Base-by-base conservation (phyloP, 2,329 filamentous ascomycete genomes). In the Neospermospora avenae region DNA sequence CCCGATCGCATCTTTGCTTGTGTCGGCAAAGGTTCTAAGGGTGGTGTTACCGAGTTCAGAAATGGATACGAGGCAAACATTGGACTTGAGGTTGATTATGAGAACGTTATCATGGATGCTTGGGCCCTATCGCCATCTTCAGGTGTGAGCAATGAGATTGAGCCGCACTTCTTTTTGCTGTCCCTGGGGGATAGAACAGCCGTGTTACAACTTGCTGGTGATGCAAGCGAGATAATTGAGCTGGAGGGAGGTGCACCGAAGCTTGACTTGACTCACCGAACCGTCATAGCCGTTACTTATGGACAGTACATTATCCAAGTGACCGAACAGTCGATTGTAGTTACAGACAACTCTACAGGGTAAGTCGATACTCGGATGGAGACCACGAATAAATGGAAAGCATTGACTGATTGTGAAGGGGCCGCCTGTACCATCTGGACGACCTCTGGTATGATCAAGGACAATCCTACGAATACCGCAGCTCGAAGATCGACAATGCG, bases 41-140 rank as follows among this genome's bases (percentile, higher is more conserved):
- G 88, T 10, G 81, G 82, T 7, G 76, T 93, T 24, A 83, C 84
- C 3, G 88, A 93, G 69, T 78, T 90, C 63, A 82, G 88, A 63
- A 79, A 85, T 72, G 90, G 90, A 3, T 75, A 90, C 28, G 84
- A 89, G 68, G 90, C 88, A 18, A 84, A 82, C 58, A 84, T 90
- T 65, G 84, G 82, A 1, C 68, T 84, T 4, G 81, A 85, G 22
- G 75, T 85, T 11, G 80, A 83, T 22, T 80, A 78, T 45, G 75
- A 74, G 7, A 75, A 76, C 6, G 76, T 77, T 1, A 77, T 84
- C 34, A 80, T 77, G 54, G 76, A 79, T 51, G 80, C 77, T 16
- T 87, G 84, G 83, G 74, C 80, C 13, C 77, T 87, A 14, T 61
- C 60, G n/a, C 57, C 63, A 53, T 37, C 64, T 7, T 62, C 57